Evolutionary conservation across 257 asterid genomes (phyloP).

Genomic region (Oldenlandia corymbosa): DNA sequence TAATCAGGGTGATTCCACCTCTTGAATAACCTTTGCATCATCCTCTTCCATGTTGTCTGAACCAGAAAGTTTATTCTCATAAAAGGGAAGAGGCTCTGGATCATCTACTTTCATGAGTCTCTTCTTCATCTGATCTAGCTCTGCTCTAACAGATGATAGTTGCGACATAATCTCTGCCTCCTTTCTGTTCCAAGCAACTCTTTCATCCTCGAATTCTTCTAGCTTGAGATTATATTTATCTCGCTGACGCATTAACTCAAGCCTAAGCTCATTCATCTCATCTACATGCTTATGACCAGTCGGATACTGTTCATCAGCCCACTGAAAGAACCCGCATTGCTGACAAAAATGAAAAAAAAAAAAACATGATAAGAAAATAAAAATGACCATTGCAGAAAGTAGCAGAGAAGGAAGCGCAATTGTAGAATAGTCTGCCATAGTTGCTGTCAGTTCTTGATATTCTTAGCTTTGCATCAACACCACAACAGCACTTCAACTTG

Average conservation of each 20-base stretch:
- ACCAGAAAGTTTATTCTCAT: neutral
- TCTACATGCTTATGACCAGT: slow-evolving; percentile 5
- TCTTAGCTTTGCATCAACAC: neutral
- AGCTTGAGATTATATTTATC: neutral
- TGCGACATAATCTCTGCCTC: neutral
- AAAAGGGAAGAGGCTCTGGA: neutral
- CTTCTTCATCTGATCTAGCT: slow-evolving; percentile 5
- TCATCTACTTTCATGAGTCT: neutral
- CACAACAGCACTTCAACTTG: neutral
- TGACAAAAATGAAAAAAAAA: neutral
- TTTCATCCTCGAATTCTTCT: neutral
- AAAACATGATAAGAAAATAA: neutral
- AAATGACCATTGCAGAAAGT: neutral
- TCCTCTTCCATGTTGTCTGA: neutral
- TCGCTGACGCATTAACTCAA: neutral
- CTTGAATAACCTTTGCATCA: neutral
- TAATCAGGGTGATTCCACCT: neutral
- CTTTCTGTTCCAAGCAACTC: neutral
- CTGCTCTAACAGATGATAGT: neutral
- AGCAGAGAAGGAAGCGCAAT: neutral
- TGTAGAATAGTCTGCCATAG: neutral
- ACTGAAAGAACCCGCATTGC: slow-evolving; percentile 6
- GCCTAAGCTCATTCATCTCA: neutral
- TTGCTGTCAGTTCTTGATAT: neutral
- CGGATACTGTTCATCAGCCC: neutral